phyloP scores from a whole-genome alignment of 2,329 filamentous ascomycete genomes.

The Hortaea werneckii region DNA sequence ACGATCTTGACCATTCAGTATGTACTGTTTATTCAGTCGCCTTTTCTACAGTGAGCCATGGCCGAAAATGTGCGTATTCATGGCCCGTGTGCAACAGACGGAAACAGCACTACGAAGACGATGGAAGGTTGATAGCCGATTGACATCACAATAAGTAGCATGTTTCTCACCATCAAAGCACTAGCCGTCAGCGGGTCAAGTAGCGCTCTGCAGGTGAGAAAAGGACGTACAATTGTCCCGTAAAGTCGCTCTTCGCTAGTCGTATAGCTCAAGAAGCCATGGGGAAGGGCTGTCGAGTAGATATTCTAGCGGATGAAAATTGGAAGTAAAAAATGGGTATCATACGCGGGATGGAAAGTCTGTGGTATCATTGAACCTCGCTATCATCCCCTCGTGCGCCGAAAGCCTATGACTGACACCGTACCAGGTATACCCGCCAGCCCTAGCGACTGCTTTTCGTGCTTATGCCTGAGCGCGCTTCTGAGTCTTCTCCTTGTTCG shows the following conservation, averaged over 20 bases:
- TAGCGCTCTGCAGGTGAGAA: conserved; percentile 75
- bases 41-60: no score
- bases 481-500: conserved; percentile 49
- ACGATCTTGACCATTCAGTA: no score
- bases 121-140: no score
- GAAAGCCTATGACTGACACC: conserved; percentile 26
- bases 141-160: conserved; percentile 11
- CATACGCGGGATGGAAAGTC: background rate
- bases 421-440: no score
- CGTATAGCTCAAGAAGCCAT: conserved; percentile 85
- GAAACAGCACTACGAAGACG: no score
- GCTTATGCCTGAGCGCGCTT: conserved; percentile 41
- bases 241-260: conserved; percentile 70
- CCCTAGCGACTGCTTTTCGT: no score
- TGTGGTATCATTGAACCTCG: conserved; percentile 1
- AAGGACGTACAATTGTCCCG: conserved; percentile 36
- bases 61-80: no score
- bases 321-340: background rate
- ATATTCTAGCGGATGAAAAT: conserved; percentile 60
- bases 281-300: conserved; percentile 63
- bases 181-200: conserved; percentile 54
- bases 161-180: conserved; percentile 84
- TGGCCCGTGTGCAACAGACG: no score
- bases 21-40: no score
- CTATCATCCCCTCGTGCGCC: background rate